Conservation (phyloP, 1,139 yeast genomes). For the Candida glucosophila region DNA sequence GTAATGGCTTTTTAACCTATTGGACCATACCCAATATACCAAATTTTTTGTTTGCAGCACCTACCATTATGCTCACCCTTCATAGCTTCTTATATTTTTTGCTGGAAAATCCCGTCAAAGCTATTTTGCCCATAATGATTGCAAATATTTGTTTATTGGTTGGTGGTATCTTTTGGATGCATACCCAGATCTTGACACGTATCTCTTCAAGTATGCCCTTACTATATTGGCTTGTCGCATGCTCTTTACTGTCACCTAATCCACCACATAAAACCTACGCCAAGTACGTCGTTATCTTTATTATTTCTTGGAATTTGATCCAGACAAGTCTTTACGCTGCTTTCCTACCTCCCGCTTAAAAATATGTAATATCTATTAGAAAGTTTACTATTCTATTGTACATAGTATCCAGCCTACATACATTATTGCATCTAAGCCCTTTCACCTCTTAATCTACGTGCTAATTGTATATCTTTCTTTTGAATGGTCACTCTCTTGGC, state of each 20-base stretch:
- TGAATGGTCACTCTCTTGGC: constrained; percentile 99
- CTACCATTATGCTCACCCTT: constrained; percentile 42
- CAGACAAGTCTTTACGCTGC: constrained; percentile 58
- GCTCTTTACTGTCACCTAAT: constrained; percentile 14
- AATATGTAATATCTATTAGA: constrained; percentile 14
- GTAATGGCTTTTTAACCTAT: constrained; percentile 67
- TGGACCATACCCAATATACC: constrained; percentile 81
- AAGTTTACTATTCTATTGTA: not conserved
- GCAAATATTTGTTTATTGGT: constrained; percentile 35
- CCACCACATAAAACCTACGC: constrained; percentile 4
- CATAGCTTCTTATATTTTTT: constrained; percentile 22
- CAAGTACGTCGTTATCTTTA: constrained; percentile 26
- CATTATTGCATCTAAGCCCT: constrained; percentile 44
- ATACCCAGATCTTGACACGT: constrained; percentile 79
- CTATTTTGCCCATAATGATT: constrained; percentile 22
- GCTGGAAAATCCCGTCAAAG: constrained; percentile 27
- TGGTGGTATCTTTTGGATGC: constrained; percentile 58
- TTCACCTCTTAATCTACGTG: constrained; percentile 99
- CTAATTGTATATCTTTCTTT: constrained; percentile 98
- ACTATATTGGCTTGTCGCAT: constrained; percentile 62
- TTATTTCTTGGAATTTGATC: constrained; percentile 45
- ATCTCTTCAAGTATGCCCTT: constrained; percentile 71
- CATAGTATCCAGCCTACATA: constrained; percentile 1
- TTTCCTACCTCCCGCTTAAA: constrained; percentile 63
- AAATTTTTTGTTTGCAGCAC: constrained; percentile 71